Conservation (phyloP, 2,329 filamentous ascomycete genomes). For the Lizonia empirigonia region DNA sequence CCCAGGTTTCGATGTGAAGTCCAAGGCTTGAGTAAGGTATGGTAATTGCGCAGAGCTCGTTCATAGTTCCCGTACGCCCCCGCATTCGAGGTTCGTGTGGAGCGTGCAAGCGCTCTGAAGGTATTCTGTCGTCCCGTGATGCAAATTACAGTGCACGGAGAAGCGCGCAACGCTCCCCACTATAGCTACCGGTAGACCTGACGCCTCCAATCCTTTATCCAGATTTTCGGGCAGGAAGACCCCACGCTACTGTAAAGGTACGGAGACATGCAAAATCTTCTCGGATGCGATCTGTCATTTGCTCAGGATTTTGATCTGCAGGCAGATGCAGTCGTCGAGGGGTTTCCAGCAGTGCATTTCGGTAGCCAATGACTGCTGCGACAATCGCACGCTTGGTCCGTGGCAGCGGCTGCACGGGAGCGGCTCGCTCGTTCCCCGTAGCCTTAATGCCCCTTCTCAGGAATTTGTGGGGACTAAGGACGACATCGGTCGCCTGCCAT, state of each 20-base stretch:
- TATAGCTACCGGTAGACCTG: too few relatives aligned
- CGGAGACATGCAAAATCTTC: conserved; percentile 14
- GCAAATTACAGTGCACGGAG: conserved; percentile 5
- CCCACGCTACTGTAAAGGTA: conserved; percentile 3
- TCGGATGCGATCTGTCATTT: conserved; percentile 3
- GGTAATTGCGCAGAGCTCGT: neutral
- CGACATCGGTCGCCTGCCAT: neutral
- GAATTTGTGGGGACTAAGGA: conserved; percentile 3
- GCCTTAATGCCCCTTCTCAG: neutral
- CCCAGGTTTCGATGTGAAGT: neutral
- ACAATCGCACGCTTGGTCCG: neutral
- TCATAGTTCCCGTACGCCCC: neutral
- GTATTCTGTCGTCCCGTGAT: neutral
- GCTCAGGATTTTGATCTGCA: neutral
- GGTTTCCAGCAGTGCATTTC: conserved; percentile 5
- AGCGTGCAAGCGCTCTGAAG: neutral
- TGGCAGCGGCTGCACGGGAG: conserved; percentile 17
- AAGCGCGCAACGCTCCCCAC: conserved; percentile 8
- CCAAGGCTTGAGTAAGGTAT: neutral
- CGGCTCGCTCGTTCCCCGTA: conserved; percentile 10
- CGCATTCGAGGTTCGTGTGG: too few relatives aligned
- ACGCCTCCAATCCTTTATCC: conserved; percentile 3
- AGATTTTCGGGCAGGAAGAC: neutral
- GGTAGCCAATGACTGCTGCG: conserved; percentile 9
- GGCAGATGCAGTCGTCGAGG: neutral